Evolutionary conservation across 106 monocot species (phyloP).

Genomic region (Gastrodia elata): DNA sequence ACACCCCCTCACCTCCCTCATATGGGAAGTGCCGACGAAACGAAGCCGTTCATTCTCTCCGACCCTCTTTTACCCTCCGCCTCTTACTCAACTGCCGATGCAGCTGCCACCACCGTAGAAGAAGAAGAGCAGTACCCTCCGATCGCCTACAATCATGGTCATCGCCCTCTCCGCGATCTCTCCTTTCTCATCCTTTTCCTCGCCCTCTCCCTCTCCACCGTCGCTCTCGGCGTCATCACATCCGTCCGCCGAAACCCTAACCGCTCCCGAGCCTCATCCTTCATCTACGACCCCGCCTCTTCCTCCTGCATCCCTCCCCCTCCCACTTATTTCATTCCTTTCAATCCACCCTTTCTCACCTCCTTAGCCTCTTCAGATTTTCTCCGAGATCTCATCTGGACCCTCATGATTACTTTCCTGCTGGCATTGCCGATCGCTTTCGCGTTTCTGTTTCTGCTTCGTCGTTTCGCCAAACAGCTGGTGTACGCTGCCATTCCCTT

Average conservation of each 20-base stretch:
- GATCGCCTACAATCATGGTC: constrained; percentile 51
- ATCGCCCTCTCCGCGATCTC: constrained; percentile 63
- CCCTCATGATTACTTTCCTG: constrained; percentile 56
- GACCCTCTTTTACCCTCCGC: constrained; percentile 19
- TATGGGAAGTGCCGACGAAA: constrained; percentile 36
- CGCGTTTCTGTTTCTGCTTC: constrained; percentile 46
- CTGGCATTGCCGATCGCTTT: constrained; percentile 34
- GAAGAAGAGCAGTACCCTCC: constrained; percentile 38
- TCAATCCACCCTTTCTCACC: constrained; percentile 11
- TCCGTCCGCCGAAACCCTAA: constrained; percentile 38
- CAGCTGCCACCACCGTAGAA: neutral
- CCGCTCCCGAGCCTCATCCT: constrained; percentile 22
- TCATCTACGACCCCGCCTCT: constrained; percentile 28
- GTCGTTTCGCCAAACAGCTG: constrained; percentile 49
- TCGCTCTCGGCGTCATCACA: constrained; percentile 37
- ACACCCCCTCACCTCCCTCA: neutral
- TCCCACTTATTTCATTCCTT: constrained; percentile 7
- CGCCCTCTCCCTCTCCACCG: constrained; percentile 45
- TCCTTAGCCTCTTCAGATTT: constrained; percentile 12
- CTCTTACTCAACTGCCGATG: neutral
- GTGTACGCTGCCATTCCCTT: constrained; percentile 63
- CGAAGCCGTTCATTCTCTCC: constrained; percentile 18
- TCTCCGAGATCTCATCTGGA: constrained; percentile 34
- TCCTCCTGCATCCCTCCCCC: constrained; percentile 21
- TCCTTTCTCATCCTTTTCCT: constrained; percentile 51